Conservation (phyloP, 305 asterid species). For the Fraxinus floribunda region DNA sequence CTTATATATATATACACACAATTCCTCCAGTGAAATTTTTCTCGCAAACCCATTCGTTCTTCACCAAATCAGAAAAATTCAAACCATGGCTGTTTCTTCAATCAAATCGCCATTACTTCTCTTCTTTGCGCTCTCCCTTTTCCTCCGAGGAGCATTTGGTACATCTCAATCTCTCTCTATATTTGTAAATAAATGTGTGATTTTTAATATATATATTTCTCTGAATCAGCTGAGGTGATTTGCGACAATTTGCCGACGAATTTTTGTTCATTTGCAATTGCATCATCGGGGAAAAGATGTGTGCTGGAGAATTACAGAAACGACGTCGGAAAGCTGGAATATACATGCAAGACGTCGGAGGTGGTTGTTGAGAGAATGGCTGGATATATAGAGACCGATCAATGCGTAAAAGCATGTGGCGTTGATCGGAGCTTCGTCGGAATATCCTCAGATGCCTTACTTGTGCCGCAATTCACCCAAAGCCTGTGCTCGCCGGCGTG, state of each 20-base stretch:
- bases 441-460: conserved; percentile 62
- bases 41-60: background rate
- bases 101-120: conserved; percentile 41
- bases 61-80: conserved; percentile 6
- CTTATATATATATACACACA: conserved; percentile 21
- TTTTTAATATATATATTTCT: background rate
- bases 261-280: conserved; percentile 60
- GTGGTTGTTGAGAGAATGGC: conserved; percentile 51
- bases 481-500: conserved; percentile 63
- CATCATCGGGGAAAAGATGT: conserved; percentile 87
- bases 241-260: conserved; percentile 62
- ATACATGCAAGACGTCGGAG: conserved; percentile 73
- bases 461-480: conserved; percentile 42
- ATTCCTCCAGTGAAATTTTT: background rate
- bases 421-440: conserved; percentile 55
- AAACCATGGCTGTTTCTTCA: conserved; percentile 40
- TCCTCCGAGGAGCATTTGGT: conserved; percentile 57
- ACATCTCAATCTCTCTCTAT: background rate
- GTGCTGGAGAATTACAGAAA: conserved; percentile 53
- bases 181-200: background rate
- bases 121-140: conserved; percentile 58
- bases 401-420: conserved; percentile 61
- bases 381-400: conserved; percentile 63
- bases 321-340: conserved; percentile 37
- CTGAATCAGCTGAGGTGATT: conserved; percentile 48